Evolutionary conservation across 1,284 basidiomycete species (phyloP).

Genomic region (Schizophyllum commune): DNA sequence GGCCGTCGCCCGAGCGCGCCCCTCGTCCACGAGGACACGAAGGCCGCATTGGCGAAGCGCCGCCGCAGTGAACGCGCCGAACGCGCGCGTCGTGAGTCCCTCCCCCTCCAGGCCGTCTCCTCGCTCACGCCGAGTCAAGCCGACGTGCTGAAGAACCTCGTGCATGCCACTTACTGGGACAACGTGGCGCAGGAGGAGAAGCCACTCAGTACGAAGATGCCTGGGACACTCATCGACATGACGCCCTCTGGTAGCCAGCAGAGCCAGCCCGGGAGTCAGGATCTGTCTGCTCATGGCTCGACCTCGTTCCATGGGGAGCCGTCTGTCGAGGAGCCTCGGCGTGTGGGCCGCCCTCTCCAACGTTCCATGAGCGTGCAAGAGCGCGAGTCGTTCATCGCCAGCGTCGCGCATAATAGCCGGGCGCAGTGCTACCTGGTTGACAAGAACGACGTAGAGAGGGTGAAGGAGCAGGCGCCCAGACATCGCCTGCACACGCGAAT

Average conservation of each 20-base stretch:
- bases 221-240: neutral
- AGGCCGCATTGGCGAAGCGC: neutral
- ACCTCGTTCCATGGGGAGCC: neutral
- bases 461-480: neutral
- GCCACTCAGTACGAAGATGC: neutral
- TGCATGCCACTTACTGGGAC: neutral
- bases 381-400: constrained; percentile 39
- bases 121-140: neutral
- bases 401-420: constrained; percentile 20
- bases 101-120: neutral
- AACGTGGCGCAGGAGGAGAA: neutral
- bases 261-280: no score
- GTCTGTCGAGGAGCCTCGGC: neutral
- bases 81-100: neutral
- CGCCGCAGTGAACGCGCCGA: no score
- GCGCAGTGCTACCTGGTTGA: neutral
- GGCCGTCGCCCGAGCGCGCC: neutral
- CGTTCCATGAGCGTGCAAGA: constrained; percentile 47
- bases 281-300: neutral
- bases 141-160: neutral
- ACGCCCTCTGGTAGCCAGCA: neutral
- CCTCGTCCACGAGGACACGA: neutral
- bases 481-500: neutral
- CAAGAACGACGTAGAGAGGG: neutral
- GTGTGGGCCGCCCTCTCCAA: constrained; percentile 19